A percentile compares a stretch with the other conserved stretches of the same genome.
These are phyloP conservation scores for Nothopassalora personata DNA, from an alignment of 2,329 filamentous ascomycete genomes.

Conservation along the genomic window DNA sequence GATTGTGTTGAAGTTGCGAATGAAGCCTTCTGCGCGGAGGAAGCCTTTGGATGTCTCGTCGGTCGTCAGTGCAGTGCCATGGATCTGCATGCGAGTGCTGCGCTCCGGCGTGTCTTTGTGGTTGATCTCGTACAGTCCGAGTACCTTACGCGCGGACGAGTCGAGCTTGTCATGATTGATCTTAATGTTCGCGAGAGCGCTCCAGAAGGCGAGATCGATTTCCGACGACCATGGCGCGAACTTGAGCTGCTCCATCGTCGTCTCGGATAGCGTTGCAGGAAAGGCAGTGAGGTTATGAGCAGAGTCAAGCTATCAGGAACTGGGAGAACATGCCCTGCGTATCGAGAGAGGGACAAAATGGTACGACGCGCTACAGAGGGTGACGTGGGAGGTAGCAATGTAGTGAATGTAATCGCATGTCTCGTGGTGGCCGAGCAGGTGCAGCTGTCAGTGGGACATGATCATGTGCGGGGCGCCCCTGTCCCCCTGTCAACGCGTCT, in stretches of 20 bases:
- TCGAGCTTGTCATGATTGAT: slow-evolving; percentile 96
- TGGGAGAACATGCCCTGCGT: too few relatives aligned
- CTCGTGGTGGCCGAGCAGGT: neutral
- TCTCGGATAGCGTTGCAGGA: neutral
- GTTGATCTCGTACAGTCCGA: slow-evolving; percentile 85
- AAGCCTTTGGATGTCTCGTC: slow-evolving; percentile 68
- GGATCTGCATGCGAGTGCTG: slow-evolving; percentile 84
- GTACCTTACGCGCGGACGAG: slow-evolving; percentile 78
- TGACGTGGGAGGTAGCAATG: neutral
- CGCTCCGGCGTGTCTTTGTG: slow-evolving; percentile 63
- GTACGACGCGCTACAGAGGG: neutral
- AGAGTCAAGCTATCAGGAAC: too few relatives aligned
- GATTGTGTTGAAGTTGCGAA: slow-evolving; percentile 93
- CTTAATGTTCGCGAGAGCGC: slow-evolving; percentile 84
- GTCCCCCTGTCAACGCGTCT: neutral
- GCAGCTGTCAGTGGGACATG: neutral
- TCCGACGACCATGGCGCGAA: slow-evolving; percentile 91
- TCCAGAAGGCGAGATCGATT: slow-evolving; percentile 93
- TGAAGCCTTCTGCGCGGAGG: slow-evolving; percentile 83
- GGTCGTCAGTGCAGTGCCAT: slow-evolving; percentile 77
- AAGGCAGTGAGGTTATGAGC: too few relatives aligned
- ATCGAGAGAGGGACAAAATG: too few relatives aligned
- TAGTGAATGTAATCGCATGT: neutral
- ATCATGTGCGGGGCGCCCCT: neutral
- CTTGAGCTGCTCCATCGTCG: slow-evolving; percentile 45